A percentile compares a stretch with the other conserved stretches of the same genome.
These are phyloP conservation scores for Botryotinia convoluta DNA, from an alignment of 2,329 filamentous ascomycete genomes.

Conservation along the genomic window DNA sequence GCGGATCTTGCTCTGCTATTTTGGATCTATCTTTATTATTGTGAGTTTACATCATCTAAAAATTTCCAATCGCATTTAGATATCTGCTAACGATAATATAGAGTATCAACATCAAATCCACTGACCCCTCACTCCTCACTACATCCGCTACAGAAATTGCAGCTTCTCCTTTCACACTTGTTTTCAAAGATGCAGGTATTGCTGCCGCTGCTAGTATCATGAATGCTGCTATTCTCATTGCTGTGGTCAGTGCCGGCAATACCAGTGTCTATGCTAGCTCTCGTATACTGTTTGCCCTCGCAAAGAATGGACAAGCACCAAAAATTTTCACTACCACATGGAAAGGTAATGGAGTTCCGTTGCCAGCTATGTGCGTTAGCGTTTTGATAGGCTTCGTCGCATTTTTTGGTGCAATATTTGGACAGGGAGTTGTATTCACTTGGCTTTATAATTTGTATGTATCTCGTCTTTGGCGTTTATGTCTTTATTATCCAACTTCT, in stretches of 20 bases:
- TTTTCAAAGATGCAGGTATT: constrained; percentile 53
- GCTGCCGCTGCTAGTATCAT: constrained; percentile 70
- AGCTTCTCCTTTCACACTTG: constrained; percentile 70
- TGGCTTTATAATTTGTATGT: constrained; percentile 62
- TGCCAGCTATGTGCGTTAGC: constrained; percentile 62
- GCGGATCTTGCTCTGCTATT: constrained; percentile 81
- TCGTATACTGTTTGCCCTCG: constrained; percentile 73
- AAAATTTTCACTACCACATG: constrained; percentile 62
- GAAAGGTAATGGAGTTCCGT: constrained; percentile 59
- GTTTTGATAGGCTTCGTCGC: constrained; percentile 67
- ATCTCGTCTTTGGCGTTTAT: background rate
- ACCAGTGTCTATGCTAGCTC: constrained; percentile 72
- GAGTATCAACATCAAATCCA: constrained; percentile 68
- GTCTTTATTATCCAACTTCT: background rate
- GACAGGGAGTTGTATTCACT: constrained; percentile 60
- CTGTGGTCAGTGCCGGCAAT: constrained; percentile 71
- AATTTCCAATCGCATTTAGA: no score
- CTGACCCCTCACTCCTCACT: constrained; percentile 61
- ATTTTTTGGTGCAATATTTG: constrained; percentile 70
- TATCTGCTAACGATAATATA: background rate
- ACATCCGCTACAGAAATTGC: constrained; percentile 69
- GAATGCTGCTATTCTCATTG: constrained; percentile 74
- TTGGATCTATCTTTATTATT: constrained; percentile 73
- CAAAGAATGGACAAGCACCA: constrained; percentile 69
- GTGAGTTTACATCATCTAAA: background rate